Conservation (phyloP, 2,329 filamentous ascomycete genomes). For the Claviceps maximensis region DNA sequence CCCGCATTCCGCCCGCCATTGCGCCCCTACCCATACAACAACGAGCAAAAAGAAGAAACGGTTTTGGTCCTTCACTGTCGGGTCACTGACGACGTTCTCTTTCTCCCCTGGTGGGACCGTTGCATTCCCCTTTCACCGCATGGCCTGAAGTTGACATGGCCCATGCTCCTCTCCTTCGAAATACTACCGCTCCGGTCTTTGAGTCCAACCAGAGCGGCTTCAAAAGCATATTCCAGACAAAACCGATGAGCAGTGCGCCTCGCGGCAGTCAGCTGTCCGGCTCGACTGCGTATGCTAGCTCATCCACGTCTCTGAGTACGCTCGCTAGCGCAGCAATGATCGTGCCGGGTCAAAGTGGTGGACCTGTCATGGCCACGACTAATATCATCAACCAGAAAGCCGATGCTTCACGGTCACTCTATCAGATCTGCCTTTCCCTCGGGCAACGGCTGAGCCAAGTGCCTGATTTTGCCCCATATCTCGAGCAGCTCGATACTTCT, state of each 20-base stretch:
- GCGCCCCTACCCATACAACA: neutral
- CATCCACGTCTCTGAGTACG: conserved; percentile 38
- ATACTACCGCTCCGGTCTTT: conserved; percentile 44
- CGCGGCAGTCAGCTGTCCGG: conserved; percentile 51
- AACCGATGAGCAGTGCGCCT: conserved; percentile 38
- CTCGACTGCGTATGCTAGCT: conserved; percentile 41
- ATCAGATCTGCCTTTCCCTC: conserved; percentile 84
- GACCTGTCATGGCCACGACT: conserved; percentile 61
- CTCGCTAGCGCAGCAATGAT: conserved; percentile 31
- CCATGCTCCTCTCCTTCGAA: conserved; percentile 46
- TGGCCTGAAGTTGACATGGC: conserved; percentile 39
- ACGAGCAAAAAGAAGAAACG: neutral
- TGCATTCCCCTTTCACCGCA: conserved; percentile 16
- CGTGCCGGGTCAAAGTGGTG: conserved; percentile 31
- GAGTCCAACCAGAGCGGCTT: conserved; percentile 33
- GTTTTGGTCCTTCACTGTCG: neutral
- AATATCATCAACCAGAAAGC: conserved; percentile 98
- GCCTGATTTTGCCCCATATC: conserved; percentile 64
- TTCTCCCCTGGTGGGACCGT: conserved; percentile 2
- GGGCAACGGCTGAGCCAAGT: conserved; percentile 72
- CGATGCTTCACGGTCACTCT: conserved; percentile 81
- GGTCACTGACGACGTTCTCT: conserved; percentile 1
- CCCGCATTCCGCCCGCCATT: conserved; percentile 1
- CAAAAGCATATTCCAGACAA: conserved; percentile 24
- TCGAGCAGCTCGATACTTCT: conserved; percentile 57